Evolutionary conservation across 2,329 filamentous ascomycete genomes (phyloP), one percentile per base, ranked within the genome.

Genomic region (Colletotrichum ledebouriae): DNA sequence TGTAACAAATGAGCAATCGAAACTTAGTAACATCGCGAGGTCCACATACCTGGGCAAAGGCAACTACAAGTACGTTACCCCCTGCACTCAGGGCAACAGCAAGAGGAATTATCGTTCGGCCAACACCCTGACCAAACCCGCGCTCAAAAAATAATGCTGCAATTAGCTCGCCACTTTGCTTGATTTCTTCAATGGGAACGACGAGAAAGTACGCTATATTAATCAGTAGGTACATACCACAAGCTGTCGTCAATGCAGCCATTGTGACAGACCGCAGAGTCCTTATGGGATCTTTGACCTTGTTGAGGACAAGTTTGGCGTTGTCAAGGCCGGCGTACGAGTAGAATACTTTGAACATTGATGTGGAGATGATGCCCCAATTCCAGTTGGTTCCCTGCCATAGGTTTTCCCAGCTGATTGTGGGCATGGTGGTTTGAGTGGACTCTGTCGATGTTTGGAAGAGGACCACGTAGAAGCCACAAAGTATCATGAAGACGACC

Each of bases 41-140:
- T 6, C 41, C 9, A 42, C 52, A 3, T 81, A 91, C 90, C 76
- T 90, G 77, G 1, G 89, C 84, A 75, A 92, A 93, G 0, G 89
- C 88, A 2, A 91, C 89, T 0, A 92, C 89, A 85, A 93, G 89
- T 13, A 93, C 90, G 74, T 93, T 93, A 0, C 90, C 91, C 2
- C 84, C 86, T 0, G 89, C 90, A 1, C 89, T 92, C 25, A 92
- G 78, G 0, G 90, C 90, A 39, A 93, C 89, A 0, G 88, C 86
- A 9, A 92, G 76, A 0, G 90, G 88, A 2, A 92, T 78, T 2
- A 92, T 77, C 1, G 81, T 82, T 39, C 84, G 83, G 0, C 90
- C 90, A 10, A 91, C 73, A 0, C 80, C 81, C 2, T 81, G 77
- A 0, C 90, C 90, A 75, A 93, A 92, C 0, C 89, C 79, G 7